Percentiles rank a stretch among this genome's conserved stretches.
phyloP scores from a whole-genome alignment of 805 yeast species.

The Ogataea saltuana region DNA sequence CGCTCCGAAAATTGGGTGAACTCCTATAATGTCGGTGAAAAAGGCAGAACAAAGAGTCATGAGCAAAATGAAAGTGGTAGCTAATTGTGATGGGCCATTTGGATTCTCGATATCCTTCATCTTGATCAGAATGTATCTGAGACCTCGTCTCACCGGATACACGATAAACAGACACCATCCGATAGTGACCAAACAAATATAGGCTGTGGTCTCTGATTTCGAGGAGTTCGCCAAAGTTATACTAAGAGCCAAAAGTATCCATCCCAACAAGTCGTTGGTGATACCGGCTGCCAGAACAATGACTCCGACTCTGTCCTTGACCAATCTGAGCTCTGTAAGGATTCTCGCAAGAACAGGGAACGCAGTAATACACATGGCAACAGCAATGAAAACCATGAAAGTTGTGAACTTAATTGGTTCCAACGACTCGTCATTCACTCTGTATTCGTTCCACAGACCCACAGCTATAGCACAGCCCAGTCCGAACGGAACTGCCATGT shows the following conservation, averaged over 20 bases:
- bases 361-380: conserved; percentile 82
- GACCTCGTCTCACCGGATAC: conserved; percentile 54
- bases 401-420: conserved; percentile 61
- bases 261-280: conserved; percentile 75
- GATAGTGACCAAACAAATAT: conserved; percentile 61
- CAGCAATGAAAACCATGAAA: conserved; percentile 78
- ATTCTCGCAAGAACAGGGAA: conserved; percentile 83
- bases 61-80: conserved; percentile 55
- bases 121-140: conserved; percentile 46
- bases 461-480: conserved; percentile 71
- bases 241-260: conserved; percentile 75
- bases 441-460: conserved; percentile 63
- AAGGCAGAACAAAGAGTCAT: conserved; percentile 68
- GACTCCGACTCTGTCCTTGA: conserved; percentile 70
- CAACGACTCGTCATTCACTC: conserved; percentile 35
- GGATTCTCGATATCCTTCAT: conserved; percentile 47
- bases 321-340: conserved; percentile 66
- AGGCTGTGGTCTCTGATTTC: conserved; percentile 66
- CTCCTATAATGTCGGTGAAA: conserved; percentile 82
- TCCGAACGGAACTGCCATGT: conserved; percentile 79
- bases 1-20: conserved; percentile 85
- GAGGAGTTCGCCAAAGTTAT: conserved; percentile 76
- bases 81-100: conserved; percentile 63
- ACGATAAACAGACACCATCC: conserved; percentile 69
- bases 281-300: conserved; percentile 83